Evolutionary conservation across 2,329 filamentous ascomycete genomes (phyloP), one percentile per base, ranked within the genome.

Genomic region (Penicillium sp.): DNA sequence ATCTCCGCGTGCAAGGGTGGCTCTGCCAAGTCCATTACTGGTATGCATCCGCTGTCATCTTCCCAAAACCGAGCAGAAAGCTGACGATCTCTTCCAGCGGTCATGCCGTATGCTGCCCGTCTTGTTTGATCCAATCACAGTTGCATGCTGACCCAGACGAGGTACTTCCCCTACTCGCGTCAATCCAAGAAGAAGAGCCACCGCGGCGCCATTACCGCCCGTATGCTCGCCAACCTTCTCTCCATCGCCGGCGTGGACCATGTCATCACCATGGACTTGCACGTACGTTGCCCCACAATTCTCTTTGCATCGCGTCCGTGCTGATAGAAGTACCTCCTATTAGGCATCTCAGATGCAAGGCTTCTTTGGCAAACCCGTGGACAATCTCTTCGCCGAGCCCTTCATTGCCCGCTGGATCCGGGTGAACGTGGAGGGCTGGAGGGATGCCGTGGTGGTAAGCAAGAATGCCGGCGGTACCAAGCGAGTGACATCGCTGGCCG

Each of bases 111-210:
- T 63, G 70, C 66, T 62, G 61, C 60, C 57, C 56, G 49, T 58
- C 49, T 59, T 58, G 54, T 56, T 44, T 63, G 52, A 59, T 48
- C 54, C 38, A 48, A 50, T 52, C 55, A 55, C 58, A 52, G 42
- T 22, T 58, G 55, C 49, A 65, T 64, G 61, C 69, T 72, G 63
- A 71, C 66, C 50, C 49, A 50, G 50, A 60, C 57, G 66, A 74
- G 71, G 62, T 97, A 97, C 73, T 98, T 97, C 65, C 93, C 93
- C n/a, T 98, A 98, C 75, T 96, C 89, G 59, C 88, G 93, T 52
- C 93, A 98, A 71, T 97, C 91, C 48, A 98, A 98, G 78, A 97
- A 97, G 78, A 98, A 98, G 74, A 89, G 89, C 46, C 91, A 97
- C 66, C 82, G 93, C 56, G 93, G 93, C 42, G 89, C 93, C 49